Percentiles rank a stretch among this genome's conserved stretches.
Conservation (phyloP, 2,329 filamentous ascomycete genomes). For the Didymosphaeria variabile region DNA sequence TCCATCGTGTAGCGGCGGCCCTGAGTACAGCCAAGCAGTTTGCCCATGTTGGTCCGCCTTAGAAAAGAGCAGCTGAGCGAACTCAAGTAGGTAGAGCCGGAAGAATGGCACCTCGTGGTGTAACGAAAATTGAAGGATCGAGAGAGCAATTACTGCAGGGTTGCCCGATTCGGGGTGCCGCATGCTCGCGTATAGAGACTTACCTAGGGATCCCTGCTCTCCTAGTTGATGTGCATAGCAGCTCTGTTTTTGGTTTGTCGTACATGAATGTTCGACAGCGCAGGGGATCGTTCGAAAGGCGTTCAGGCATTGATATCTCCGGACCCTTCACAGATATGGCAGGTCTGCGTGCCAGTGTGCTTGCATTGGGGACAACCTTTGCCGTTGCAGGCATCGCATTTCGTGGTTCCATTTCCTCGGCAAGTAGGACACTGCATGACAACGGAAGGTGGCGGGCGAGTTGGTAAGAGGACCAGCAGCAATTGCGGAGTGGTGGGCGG, state of each 20-base stretch:
- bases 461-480: slow-evolving; percentile 10
- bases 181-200: slow-evolving; percentile 13
- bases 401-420: slow-evolving; percentile 43
- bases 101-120: neutral
- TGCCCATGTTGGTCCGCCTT: neutral
- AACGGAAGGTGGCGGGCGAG: slow-evolving; percentile 5
- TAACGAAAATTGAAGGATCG: neutral
- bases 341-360: slow-evolving; percentile 36
- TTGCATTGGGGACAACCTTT: slow-evolving; percentile 41
- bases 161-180: neutral
- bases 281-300: slow-evolving; percentile 17
- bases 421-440: slow-evolving; percentile 47
- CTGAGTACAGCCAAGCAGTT: neutral
- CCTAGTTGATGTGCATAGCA: slow-evolving; percentile 20
- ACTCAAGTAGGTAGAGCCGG: neutral
- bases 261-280: slow-evolving; percentile 10
- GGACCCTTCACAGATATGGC: slow-evolving; percentile 45
- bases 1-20: neutral
- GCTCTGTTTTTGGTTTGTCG: slow-evolving; percentile 18
- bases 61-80: neutral
- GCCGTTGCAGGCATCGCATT: slow-evolving; percentile 46
- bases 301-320: slow-evolving; percentile 42
- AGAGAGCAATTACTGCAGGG: neutral
- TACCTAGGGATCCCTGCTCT: slow-evolving; percentile 29
- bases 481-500: slow-evolving; percentile 8